These are phyloP conservation scores for Pythium brachiatum DNA, from an alignment of 352 stramenopile species.

Conservation along the genomic window DNA sequence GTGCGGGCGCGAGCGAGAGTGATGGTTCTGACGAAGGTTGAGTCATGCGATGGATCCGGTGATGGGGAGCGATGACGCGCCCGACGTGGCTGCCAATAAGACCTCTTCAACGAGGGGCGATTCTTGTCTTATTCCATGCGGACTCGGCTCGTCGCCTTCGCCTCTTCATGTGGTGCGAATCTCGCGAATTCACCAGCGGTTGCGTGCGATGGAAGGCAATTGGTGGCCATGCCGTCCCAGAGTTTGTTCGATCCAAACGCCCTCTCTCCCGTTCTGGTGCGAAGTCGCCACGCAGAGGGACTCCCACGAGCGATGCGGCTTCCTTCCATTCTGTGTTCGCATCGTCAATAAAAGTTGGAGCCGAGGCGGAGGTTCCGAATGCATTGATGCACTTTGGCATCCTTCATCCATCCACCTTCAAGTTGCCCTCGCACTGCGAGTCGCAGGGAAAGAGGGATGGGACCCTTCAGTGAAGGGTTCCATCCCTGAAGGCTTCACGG, in stretches of 20 bases:
- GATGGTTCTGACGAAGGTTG: conserved; percentile 15
- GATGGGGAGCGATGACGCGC: conserved; percentile 7
- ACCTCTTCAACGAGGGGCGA: background rate
- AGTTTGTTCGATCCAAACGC: background rate
- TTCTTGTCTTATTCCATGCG: conserved; percentile 4
- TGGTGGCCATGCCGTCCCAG: background rate
- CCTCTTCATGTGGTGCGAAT: conserved; percentile 1
- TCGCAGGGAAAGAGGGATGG: too few species aligned
- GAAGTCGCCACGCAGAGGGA: background rate
- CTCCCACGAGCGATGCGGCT: background rate
- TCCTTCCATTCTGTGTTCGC: background rate
- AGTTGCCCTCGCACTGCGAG: too few species aligned
- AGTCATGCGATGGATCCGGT: conserved; percentile 2
- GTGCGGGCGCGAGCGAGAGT: conserved; percentile 4
- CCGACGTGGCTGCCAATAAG: conserved; percentile 6
- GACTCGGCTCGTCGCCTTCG: background rate
- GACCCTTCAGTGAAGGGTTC: too few species aligned
- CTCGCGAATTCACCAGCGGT: background rate
- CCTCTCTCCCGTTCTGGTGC: background rate
- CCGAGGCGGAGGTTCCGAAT: too few species aligned
- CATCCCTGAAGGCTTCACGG: too few species aligned
- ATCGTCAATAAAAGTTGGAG: too few species aligned
- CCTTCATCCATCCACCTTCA: too few species aligned
- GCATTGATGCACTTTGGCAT: too few species aligned
- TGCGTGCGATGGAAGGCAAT: too few species aligned